Percentiles rank a stretch among this genome's conserved stretches.
These are phyloP conservation scores for Macrotyloma uniflorum DNA, from an alignment of 306 rosid species.

Conservation along the genomic window DNA sequence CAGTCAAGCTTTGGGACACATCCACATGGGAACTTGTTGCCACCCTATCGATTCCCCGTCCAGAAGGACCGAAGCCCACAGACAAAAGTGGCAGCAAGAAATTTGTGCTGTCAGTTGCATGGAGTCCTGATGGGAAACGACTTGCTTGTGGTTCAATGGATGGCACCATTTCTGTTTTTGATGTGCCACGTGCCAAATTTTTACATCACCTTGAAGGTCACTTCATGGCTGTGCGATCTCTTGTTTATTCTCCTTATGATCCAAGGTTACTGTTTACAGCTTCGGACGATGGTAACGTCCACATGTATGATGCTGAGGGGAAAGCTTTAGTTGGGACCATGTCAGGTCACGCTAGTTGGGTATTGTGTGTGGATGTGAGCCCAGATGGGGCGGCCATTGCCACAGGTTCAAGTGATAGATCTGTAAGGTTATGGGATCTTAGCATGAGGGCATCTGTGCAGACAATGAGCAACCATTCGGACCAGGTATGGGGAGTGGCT, in stretches of 20 bases:
- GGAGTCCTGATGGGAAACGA: slow-evolving; percentile 91
- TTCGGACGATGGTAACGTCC: slow-evolving; percentile 85
- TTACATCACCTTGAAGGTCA: slow-evolving; percentile 97
- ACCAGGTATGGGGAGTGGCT: slow-evolving; percentile 98
- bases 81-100: slow-evolving; percentile 92
- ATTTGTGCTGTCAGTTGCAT: slow-evolving; percentile 92
- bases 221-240: slow-evolving; percentile 91
- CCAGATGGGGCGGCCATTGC: slow-evolving; percentile 90
- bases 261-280: slow-evolving; percentile 84
- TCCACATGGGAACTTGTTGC: slow-evolving; percentile 74
- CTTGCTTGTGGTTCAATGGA: slow-evolving; percentile 97
- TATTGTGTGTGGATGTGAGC: slow-evolving; percentile 84
- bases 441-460: slow-evolving; percentile 87
- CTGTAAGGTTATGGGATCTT: slow-evolving; percentile 96
- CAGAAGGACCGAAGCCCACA: slow-evolving; percentile 80
- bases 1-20: slow-evolving; percentile 96
- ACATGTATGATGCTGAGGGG: slow-evolving; percentile 96
- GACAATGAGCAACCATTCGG: slow-evolving; percentile 93
- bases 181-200: slow-evolving; percentile 71
- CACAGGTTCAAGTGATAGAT: slow-evolving; percentile 92
- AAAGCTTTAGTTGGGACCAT: slow-evolving; percentile 74
- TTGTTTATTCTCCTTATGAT: slow-evolving; percentile 85
- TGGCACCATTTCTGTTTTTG: slow-evolving; percentile 92
- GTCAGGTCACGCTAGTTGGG: slow-evolving; percentile 98
- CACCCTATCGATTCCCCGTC: slow-evolving; percentile 85